Conservation (phyloP, 179 eudicot genomes). For the Gypsophila paniculata region DNA sequence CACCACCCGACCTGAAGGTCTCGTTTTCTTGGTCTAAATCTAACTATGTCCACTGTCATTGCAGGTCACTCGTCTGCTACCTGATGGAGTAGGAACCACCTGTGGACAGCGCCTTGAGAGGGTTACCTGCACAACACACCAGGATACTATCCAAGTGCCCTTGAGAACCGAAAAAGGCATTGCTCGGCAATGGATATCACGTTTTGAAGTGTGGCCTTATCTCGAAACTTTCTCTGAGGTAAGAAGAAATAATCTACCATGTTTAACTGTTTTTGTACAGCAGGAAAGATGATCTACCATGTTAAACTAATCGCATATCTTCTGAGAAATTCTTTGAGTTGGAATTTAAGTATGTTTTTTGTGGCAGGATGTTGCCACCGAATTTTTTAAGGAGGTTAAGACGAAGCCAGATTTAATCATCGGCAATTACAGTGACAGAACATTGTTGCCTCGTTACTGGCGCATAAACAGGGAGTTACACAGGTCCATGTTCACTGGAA, state of each 20-base stretch:
- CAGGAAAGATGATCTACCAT: no score
- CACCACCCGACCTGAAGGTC: no score
- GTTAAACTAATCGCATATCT: not conserved
- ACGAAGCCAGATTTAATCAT: constrained; percentile 73
- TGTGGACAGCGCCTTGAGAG: constrained; percentile 76
- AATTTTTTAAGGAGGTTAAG: constrained; percentile 53
- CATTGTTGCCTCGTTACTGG: constrained; percentile 75
- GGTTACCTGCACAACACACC: constrained; percentile 57
- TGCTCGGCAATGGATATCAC: constrained; percentile 75
- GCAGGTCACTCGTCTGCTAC: constrained; percentile 78
- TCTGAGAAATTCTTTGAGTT: not conserved
- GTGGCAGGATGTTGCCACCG: constrained; percentile 65
- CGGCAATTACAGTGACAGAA: constrained; percentile 93
- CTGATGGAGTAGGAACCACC: constrained; percentile 78
- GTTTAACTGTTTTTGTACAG: no score
- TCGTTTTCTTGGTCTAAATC: not conserved
- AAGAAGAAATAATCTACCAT: not conserved
- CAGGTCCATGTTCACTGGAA: constrained; percentile 38
- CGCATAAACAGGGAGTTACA: constrained; percentile 71
- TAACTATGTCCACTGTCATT: not conserved
- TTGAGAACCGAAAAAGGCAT: constrained; percentile 80
- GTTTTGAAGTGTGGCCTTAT: constrained; percentile 95
- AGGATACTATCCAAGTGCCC: constrained; percentile 76
- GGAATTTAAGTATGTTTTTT: not conserved
- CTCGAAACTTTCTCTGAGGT: constrained; percentile 83